Base-by-base conservation (phyloP, 179 eudicot species). In the Silene noctiflora region DNA sequence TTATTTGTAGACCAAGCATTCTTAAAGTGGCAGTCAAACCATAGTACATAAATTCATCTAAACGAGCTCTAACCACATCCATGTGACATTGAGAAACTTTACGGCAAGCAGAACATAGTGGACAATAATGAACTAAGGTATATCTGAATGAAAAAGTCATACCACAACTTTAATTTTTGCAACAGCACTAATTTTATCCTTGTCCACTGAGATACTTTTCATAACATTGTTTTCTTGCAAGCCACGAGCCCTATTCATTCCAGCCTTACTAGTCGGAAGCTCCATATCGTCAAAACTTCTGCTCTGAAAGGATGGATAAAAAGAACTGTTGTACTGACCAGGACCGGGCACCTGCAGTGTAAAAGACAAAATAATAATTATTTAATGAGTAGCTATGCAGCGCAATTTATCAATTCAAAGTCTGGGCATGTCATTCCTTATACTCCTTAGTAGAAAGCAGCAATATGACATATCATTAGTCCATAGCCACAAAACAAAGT, bases 81-180 rank as follows among this genome's bases (percentile, higher is more conserved):
- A 11, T 44, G 51, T 44, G 51, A 44, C 51, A 44, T 44, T 44
- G 51, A 44, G 51, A 9, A 44, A 39, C 11, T 39, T 39, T 39
- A 39, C 11, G 29, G 25, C 27, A 61, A 55, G 59, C 20, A 55
- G 20, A 55, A 55, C 59, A 55, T 55, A 13, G 14, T 51, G 19
- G 58, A 51, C 11, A 39, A 39, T 55, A 55, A 59, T 58, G 71
- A 7, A 29, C 9, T 56, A 33, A 7, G 2, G 14, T 44, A 68
- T 4, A 19, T 19, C 22, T 19, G 65, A n/a, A 20, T 44, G 21
- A 20, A 48, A 29, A 78, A 21, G 14, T 9, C 93, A 78, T 91
- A 96, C 99, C 99, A 93, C 99, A 76, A 95, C 99, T 95, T 93
- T 95, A 75, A 95, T 95, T 85, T 93, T 95, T 24, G 99, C 99